These are phyloP conservation scores for Suhomyces ambrosiae DNA, from an alignment of 1,139 yeast genomes.

Conservation along the genomic window DNA sequence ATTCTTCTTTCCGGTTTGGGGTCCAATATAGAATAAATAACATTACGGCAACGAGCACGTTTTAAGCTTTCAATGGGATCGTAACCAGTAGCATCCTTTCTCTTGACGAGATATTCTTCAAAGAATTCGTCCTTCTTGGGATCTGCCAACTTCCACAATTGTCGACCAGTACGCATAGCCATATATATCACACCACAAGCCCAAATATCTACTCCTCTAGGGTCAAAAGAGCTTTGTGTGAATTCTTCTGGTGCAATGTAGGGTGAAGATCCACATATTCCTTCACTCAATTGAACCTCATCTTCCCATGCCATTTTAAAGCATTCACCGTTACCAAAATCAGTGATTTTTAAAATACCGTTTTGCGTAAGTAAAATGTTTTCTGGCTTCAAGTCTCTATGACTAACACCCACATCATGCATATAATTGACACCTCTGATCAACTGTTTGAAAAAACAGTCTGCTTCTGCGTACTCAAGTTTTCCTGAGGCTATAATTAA, in stretches of 20 bases:
- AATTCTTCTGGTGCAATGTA: constrained; percentile 97
- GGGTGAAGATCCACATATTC: constrained; percentile 87
- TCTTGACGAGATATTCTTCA: constrained; percentile 66
- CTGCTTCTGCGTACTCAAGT: constrained; percentile 85
- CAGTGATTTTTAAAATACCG: constrained; percentile 86
- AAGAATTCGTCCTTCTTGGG: constrained; percentile 78
- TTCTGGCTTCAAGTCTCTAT: constrained; percentile 94
- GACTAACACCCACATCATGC: constrained; percentile 98
- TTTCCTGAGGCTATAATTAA: constrained; percentile 82
- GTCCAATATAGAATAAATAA: constrained; percentile 86
- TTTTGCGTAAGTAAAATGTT: constrained; percentile 76
- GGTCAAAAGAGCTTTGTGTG: constrained; percentile 73
- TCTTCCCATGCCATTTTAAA: constrained; percentile 97
- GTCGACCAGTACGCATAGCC: constrained; percentile 98
- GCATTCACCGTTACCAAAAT: constrained; percentile 95
- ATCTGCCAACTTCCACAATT: constrained; percentile 86
- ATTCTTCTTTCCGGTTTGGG: constrained; percentile 87
- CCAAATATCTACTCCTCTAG: constrained; percentile 93
- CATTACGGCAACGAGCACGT: constrained; percentile 86
- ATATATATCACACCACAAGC: constrained; percentile 95
- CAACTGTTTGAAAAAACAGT: constrained; percentile 91
- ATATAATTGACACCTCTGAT: constrained; percentile 89
- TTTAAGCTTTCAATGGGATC: constrained; percentile 86
- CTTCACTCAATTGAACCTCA: constrained; percentile 79
- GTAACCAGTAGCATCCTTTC: constrained; percentile 82